A percentile compares a stretch with the other conserved stretches of the same genome.
phyloP scores from a whole-genome alignment of 352 stramenopile species.

The Pythium pectinolyticum region DNA sequence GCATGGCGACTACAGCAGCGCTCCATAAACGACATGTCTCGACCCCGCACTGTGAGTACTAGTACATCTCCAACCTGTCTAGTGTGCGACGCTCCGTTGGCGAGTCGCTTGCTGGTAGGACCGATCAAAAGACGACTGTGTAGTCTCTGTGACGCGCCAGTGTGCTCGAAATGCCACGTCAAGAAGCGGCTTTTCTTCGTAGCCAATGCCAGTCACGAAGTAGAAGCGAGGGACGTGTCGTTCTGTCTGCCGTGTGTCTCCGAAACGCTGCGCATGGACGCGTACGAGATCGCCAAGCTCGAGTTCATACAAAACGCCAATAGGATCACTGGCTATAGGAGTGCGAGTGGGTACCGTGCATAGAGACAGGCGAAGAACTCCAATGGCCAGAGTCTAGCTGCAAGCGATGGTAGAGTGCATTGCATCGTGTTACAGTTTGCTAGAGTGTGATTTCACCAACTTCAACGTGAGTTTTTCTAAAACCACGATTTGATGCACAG shows the following conservation, averaged over 20 bases:
- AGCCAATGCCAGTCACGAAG: slow-evolving; percentile 2
- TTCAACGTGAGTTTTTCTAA: too few species aligned
- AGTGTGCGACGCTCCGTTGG: slow-evolving; percentile 3
- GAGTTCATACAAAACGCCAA: not conserved
- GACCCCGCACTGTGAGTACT: too few species aligned
- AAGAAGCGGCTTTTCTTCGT: slow-evolving; percentile 9
- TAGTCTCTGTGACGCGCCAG: slow-evolving; percentile 6
- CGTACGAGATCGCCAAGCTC: slow-evolving; percentile 18
- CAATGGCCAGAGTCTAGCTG: too few species aligned
- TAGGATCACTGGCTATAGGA: too few species aligned
- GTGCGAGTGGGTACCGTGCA: too few species aligned
- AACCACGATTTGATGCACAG: too few species aligned
- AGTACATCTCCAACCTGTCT: not conserved
- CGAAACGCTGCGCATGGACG: slow-evolving; percentile 14
- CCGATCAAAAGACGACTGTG: slow-evolving; percentile 9
- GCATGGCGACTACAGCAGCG: slow-evolving; percentile 31
- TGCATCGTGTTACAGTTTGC: too few species aligned
- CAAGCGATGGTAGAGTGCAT: too few species aligned
- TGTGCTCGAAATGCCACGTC: slow-evolving; percentile 19
- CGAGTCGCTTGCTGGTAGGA: not conserved
- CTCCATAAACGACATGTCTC: too few species aligned
- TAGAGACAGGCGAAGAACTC: too few species aligned
- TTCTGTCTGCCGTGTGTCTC: slow-evolving; percentile 12
- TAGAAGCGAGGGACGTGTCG: slow-evolving; percentile 10
- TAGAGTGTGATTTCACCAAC: too few species aligned